These are phyloP conservation scores for Pyrenula massariospora DNA, from an alignment of 495 filamentous ascomycete genomes.

Conservation along the genomic window DNA sequence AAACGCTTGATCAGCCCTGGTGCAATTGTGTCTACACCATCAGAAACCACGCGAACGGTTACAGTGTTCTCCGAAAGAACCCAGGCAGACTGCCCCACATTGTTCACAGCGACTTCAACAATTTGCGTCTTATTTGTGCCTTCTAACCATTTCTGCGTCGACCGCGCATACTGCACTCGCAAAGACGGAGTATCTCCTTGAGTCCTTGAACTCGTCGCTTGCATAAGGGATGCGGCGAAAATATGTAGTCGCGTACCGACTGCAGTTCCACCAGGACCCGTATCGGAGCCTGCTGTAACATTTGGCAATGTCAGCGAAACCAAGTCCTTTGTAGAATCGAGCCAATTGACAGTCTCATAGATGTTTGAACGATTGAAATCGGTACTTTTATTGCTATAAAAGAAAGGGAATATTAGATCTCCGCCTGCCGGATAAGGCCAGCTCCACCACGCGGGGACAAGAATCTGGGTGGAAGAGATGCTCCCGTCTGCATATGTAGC, in stretches of 20 bases:
- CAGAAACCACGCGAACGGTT: slow-evolving; percentile 19
- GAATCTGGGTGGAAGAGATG: slow-evolving; percentile 24
- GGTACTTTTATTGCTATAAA: slow-evolving; percentile 27
- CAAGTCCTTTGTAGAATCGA: slow-evolving; percentile 34
- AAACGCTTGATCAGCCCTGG: slow-evolving; percentile 33
- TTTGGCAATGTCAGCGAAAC: slow-evolving; percentile 25
- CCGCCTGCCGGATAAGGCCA: slow-evolving; percentile 37
- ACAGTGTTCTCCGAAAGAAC: slow-evolving; percentile 24
- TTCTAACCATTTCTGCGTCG: slow-evolving; percentile 39
- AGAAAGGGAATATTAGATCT: slow-evolving; percentile 36
- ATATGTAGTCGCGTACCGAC: slow-evolving; percentile 22
- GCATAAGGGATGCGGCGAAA: slow-evolving; percentile 26
- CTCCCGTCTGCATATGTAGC: slow-evolving; percentile 34
- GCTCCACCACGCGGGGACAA: slow-evolving; percentile 33
- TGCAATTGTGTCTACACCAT: slow-evolving; percentile 23
- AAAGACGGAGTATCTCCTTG: slow-evolving; percentile 2
- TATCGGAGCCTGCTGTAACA: slow-evolving; percentile 11
- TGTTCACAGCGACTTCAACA: slow-evolving; percentile 39
- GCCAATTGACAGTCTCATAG: slow-evolving; percentile 33
- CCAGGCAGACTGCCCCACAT: slow-evolving; percentile 26
- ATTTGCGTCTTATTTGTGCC: slow-evolving; percentile 32
- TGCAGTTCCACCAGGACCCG: slow-evolving; percentile 1
- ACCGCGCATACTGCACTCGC: slow-evolving; percentile 34
- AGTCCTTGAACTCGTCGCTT: neutral
- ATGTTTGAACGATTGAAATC: slow-evolving; percentile 42